These are phyloP conservation scores for Syzygium syzygioides DNA, from an alignment of 441 rosid species.

Conservation along the genomic window DNA sequence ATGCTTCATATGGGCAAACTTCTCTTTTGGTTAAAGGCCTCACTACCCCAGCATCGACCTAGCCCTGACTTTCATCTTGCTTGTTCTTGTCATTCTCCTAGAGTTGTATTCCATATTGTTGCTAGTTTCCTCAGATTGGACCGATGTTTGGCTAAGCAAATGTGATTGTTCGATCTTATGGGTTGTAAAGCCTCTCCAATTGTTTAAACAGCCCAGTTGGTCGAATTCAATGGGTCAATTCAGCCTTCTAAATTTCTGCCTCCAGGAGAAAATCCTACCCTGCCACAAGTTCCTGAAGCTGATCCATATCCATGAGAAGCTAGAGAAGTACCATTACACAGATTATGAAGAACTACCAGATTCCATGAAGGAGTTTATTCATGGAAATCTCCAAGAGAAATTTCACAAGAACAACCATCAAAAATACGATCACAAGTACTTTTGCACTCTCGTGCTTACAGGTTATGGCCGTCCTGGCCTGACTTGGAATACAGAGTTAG, in stretches of 20 bases:
- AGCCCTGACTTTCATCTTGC: conserved; percentile 4
- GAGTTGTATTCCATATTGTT: conserved; percentile 6
- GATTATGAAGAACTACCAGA: not conserved
- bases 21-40: not conserved
- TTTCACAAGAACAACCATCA: no score
- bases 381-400: no score
- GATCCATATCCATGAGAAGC: not conserved
- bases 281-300: not conserved
- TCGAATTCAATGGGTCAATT: conserved; percentile 17
- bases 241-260: conserved; percentile 6
- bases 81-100: conserved; percentile 9
- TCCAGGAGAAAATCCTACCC: not conserved
- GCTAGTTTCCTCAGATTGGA: conserved; percentile 11
- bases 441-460: no score
- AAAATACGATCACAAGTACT: no score
- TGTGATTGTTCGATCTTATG: not conserved
- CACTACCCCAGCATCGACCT: not conserved
- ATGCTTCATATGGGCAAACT: not conserved
- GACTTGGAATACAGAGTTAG: not conserved
- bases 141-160: not conserved
- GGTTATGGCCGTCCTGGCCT: not conserved
- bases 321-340: not conserved
- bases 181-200: not conserved
- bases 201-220: not conserved
- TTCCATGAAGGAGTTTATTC: not conserved